These are phyloP conservation scores for Rubroshorea leprosula DNA, from an alignment of 345 rosid species.

Conservation along the genomic window DNA sequence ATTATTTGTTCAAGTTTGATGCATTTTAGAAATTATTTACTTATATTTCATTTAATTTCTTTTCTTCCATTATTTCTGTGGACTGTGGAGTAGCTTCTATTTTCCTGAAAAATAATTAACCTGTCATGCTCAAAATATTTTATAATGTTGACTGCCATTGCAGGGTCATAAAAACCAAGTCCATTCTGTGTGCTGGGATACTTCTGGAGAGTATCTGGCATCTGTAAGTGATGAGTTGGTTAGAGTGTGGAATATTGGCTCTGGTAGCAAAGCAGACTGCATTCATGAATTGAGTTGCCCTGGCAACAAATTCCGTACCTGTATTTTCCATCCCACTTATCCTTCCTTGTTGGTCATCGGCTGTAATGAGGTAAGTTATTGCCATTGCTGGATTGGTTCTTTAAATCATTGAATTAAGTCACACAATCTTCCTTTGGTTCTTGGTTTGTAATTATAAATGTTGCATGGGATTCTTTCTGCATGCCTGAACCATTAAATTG, in stretches of 20 bases:
- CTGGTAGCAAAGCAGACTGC: slow-evolving; percentile 40
- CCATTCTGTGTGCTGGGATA: slow-evolving; percentile 56
- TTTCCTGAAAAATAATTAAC: too few relatives aligned
- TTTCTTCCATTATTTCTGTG: background rate
- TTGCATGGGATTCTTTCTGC: too few relatives aligned
- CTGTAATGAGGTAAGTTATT: slow-evolving; percentile 46
- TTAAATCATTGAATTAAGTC: too few relatives aligned
- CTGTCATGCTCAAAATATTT: too few relatives aligned
- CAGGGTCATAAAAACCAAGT: slow-evolving; percentile 53
- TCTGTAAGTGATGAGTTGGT: slow-evolving; percentile 65
- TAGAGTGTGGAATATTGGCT: slow-evolving; percentile 51
- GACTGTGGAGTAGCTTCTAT: background rate
- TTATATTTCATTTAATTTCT: background rate
- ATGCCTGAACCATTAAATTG: too few relatives aligned
- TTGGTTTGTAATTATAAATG: too few relatives aligned
- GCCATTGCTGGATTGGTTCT: background rate
- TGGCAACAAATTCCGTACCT: slow-evolving; percentile 40
- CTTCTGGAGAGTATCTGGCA: slow-evolving; percentile 49
- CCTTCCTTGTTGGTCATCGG: slow-evolving; percentile 48
- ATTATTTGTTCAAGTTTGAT: too few relatives aligned
- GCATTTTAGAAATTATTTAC: background rate
- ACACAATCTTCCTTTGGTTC: background rate
- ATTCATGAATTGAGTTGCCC: slow-evolving; percentile 40
- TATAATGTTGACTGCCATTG: slow-evolving; percentile 6
- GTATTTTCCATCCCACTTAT: slow-evolving; percentile 47